Evolutionary conservation across 2,329 filamentous ascomycete species (phyloP).

Genomic region (Periconia digitata): DNA sequence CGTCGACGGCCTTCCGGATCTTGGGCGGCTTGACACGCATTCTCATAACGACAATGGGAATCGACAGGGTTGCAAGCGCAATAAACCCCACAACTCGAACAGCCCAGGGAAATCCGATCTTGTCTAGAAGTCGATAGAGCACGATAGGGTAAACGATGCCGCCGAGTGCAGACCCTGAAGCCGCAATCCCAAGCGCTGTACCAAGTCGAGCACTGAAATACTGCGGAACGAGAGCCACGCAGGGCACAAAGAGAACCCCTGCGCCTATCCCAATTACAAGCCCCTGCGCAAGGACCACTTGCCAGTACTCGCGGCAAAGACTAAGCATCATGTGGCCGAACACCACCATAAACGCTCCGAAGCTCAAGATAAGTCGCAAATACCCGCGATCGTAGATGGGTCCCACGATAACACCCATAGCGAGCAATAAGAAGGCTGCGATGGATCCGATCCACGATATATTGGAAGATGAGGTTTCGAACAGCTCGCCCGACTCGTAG

Average conservation of each 20-base stretch:
- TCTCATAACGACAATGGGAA: constrained; percentile 45
- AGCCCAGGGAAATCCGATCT: constrained; percentile 30
- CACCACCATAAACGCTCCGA: constrained; percentile 44
- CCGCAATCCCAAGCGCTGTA: constrained; percentile 16
- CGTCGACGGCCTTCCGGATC: constrained; percentile 57
- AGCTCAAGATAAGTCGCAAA: constrained; percentile 42
- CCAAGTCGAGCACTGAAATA: constrained; percentile 11
- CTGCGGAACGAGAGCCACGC: constrained; percentile 34
- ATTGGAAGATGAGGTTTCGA: constrained; percentile 43
- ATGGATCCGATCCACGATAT: constrained; percentile 55
- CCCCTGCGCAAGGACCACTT: constrained; percentile 33
- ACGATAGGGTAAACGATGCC: too few species aligned
- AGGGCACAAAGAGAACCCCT: constrained; percentile 22
- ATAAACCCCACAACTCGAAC: constrained; percentile 49
- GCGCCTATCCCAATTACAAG: constrained; percentile 27
- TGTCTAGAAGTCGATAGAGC: too few species aligned
- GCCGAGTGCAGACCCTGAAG: too few species aligned
- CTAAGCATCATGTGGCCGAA: constrained; percentile 55
- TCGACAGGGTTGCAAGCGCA: constrained; percentile 37
- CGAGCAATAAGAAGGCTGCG: constrained; percentile 50
- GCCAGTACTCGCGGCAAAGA: constrained; percentile 47
- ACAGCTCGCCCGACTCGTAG: constrained; percentile 19
- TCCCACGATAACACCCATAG: constrained; percentile 49
- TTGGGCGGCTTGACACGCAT: constrained; percentile 53
- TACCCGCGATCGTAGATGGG: constrained; percentile 52